Evolutionary conservation across 257 asterid genomes (phyloP), one percentile per base, ranked within the genome.

Genomic region (Capsicum pubescens): DNA sequence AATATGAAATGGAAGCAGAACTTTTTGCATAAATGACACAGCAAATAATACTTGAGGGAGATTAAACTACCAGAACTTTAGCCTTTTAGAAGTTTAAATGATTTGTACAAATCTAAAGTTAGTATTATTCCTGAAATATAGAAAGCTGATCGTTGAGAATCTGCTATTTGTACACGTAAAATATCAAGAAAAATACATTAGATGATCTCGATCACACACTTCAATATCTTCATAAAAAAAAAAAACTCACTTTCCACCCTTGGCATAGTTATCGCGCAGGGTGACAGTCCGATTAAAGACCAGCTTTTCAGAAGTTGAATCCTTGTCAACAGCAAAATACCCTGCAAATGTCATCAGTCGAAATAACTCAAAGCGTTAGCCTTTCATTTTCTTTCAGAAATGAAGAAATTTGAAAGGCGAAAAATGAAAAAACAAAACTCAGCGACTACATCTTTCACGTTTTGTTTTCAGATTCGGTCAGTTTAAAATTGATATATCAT

Each of bases 231-330:
- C 64, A 19, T 26, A 32, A 59, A 66, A 71, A 15, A 13, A 46
- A 48, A 26, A 46, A 48, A 44, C 35, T 70, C 89, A 93, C 90
- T 94, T 93, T 39, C 93, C 95, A 79, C 84, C 90, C 91, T 91
- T 92, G 2, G 87, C 89, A 84, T 90, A 92, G 77, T 86, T 91
- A 79, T 92, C 98, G 9, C 98, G 89, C 87, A 93, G 85, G 2
- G 97, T 95, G 21, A 95, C 98, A 13, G 93, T 91, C 60, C 97
- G 92, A 81, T 95, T 93, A 69, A 93, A 93, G 61, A 93, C 93
- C 26, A 91, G 92, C 87, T 91, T 92, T 63, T 88, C 95, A 59
- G 97, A 82, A 16, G 91, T 68, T 3, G 97, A 93, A 86, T 93
- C 95, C 83, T 84, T 87, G 80, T 95, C 98, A 35, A 91, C 95